Evolutionary conservation across 345 rosid species (phyloP), one percentile per base, ranked within the genome.

Genomic region (sweet orange (Citrus sinensis)): DNA sequence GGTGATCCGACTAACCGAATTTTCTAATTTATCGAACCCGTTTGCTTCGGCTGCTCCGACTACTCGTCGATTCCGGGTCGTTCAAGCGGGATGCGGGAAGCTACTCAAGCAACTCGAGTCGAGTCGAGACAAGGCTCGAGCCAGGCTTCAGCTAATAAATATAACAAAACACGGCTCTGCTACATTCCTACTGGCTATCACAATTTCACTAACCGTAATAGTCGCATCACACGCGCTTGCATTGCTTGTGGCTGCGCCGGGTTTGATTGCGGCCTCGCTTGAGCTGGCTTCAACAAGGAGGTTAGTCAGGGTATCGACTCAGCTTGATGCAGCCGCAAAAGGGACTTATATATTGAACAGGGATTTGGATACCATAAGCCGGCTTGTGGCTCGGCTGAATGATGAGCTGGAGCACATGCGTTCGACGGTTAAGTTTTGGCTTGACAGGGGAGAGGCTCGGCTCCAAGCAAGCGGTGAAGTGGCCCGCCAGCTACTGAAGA

Each of bases 161-260:
- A 80, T 71, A 34, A 54, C 92, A 68, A 83, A 84, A 68, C 90
- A 89, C 0, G 83, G 94, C 72, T 90, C 93, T 30, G 96, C 91
- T 9, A 54, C 90, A 6, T 76, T 92, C n/a, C 75, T 91, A 2
- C 85, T 90, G 80, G 93, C 89, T 13, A 56, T 91, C 78, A 85
- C 97, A 17, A 85, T 92, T 75, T 88, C 97, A 7, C 39, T 94
- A 22, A 82, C 90, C 0, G 79, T 89, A 17, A 84, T 90, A 64
- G 60, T 91, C 2, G 88, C 94, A 65, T 87, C 92, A 10, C 98
- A 94, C 70, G 95, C 97, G 7, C 76, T 93, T 2, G 92, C 97
- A 0, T 76, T 92, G 74, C 29, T 93, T 27, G 88, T 93, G 74
- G 91, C 95, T 27, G 85, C 89, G 5, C 98, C 98, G 0, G 73